phyloP scores from a whole-genome alignment of 768 basidiomycete species.

The Neoboletus magnificus region DNA sequence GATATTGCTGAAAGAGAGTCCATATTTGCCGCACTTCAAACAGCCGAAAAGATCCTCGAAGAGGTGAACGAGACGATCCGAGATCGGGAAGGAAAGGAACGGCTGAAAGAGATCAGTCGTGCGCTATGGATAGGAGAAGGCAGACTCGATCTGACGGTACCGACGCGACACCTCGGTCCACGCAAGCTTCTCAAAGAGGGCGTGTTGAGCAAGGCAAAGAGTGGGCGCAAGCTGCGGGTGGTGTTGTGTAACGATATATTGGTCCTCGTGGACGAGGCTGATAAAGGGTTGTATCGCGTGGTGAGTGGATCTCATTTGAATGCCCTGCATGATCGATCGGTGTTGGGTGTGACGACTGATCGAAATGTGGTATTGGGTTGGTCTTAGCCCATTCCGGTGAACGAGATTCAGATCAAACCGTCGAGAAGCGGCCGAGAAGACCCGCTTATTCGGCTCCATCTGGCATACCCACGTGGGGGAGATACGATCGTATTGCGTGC shows the following conservation, averaged over 20 bases:
- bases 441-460: slow-evolving; percentile 57
- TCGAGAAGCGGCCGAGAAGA: slow-evolving; percentile 58
- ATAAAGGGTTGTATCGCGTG: slow-evolving; percentile 76
- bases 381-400: slow-evolving; percentile 67
- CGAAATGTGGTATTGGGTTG: neutral
- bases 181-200: slow-evolving; percentile 81
- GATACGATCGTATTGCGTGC: slow-evolving; percentile 64
- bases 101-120: slow-evolving; percentile 71
- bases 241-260: slow-evolving; percentile 90
- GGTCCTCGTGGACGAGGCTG: slow-evolving; percentile 73
- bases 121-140: slow-evolving; percentile 87
- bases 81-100: slow-evolving; percentile 74
- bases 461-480: slow-evolving; percentile 72
- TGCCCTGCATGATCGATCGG: neutral
- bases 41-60: slow-evolving; percentile 69
- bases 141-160: slow-evolving; percentile 85
- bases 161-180: slow-evolving; percentile 81
- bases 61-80: slow-evolving; percentile 89
- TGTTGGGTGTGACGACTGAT: neutral
- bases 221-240: slow-evolving; percentile 69
- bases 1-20: slow-evolving; percentile 49
- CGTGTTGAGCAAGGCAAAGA: slow-evolving; percentile 73
- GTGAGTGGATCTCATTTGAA: slow-evolving; percentile 41
- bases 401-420: slow-evolving; percentile 59
- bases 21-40: slow-evolving; percentile 54